Base-by-base conservation (phyloP, 208 protist genomes). In the Crithidia bombi region DNA sequence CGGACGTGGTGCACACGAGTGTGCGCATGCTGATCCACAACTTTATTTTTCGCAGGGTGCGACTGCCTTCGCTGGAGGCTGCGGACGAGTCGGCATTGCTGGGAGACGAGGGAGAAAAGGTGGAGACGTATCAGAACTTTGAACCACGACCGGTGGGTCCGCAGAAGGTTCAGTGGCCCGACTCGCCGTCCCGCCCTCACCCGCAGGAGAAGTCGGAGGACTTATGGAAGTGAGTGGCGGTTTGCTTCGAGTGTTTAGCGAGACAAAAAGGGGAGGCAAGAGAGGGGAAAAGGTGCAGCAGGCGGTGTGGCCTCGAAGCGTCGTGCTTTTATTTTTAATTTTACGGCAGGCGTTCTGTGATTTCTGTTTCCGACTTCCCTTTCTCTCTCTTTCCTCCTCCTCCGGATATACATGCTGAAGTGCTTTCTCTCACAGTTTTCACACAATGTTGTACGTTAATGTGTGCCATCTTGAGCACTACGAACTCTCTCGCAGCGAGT, bases 1-100 rank as follows among this genome's bases (percentile, higher is more conserved):
- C 87, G 1, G 90, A 95, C 61, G 85, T 91, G 2, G 85, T 91
- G 25, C 90, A 95, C 79, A 93, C 87, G 23, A 95, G 87, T 51
- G 87, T 95, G 63, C 90, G 90, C 50, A 91, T 95, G 85, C 74
- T 93, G 14, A 83, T 93, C 54, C 90, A 95, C 75, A 89, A 91
- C 64, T 89, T 95, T 39, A 89, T 92, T 39, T 95, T 95, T 49
- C 85, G 90, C 19, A 81, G 90, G 12, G 69, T 65, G 58, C 78
- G 81, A 3, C 69, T 87, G 41, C 73, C 81, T 3, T 65, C 49
- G 38, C 65, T 92, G 36, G 90, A 95, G 66, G 28, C 56, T 3
- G 69, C 73, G 9, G 90, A 95, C 23, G 80, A 85, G 41, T 75
- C 82, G n/a, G 72, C 71, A 25, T 74, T 85, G 23, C 65, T 80